Conservation (phyloP, 164 flowering plant genomes). For the Malania oleifera region DNA sequence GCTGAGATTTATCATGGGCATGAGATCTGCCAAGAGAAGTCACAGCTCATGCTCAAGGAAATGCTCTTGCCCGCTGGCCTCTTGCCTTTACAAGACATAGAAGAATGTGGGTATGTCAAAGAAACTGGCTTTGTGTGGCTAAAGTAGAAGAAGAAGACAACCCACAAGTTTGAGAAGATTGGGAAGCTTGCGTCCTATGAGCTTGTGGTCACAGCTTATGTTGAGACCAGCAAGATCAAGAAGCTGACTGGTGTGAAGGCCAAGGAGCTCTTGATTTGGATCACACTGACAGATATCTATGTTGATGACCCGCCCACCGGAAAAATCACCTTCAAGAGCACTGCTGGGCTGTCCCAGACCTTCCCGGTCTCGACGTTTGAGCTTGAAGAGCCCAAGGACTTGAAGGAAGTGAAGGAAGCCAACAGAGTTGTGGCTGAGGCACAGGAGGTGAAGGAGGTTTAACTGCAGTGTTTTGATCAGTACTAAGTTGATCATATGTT, state of each 20-base stretch:
- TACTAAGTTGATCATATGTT: no score
- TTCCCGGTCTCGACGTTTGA: background rate
- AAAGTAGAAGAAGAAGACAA: background rate
- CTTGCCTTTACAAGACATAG: background rate
- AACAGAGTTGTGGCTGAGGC: no score
- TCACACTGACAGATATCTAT: background rate
- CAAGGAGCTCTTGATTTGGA: no score
- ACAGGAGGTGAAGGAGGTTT: no score
- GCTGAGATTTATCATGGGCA: background rate
- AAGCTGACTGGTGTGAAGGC: no score
- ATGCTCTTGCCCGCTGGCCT: background rate
- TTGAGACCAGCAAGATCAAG: background rate
- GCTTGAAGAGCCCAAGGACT: background rate
- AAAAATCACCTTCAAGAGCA: background rate
- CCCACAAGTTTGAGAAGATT: no score
- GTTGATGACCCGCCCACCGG: background rate
- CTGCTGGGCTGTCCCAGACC: background rate
- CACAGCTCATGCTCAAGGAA: background rate
- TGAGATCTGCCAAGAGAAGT: background rate
- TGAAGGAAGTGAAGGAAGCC: no score
- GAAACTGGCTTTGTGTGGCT: background rate
- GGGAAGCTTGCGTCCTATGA: background rate
- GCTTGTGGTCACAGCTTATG: background rate
- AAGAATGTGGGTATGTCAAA: background rate
- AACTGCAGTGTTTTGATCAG: no score